Evolutionary conservation across 2,329 filamentous ascomycete genomes (phyloP).

Genomic region (Ceratocystis eucalypticola): DNA sequence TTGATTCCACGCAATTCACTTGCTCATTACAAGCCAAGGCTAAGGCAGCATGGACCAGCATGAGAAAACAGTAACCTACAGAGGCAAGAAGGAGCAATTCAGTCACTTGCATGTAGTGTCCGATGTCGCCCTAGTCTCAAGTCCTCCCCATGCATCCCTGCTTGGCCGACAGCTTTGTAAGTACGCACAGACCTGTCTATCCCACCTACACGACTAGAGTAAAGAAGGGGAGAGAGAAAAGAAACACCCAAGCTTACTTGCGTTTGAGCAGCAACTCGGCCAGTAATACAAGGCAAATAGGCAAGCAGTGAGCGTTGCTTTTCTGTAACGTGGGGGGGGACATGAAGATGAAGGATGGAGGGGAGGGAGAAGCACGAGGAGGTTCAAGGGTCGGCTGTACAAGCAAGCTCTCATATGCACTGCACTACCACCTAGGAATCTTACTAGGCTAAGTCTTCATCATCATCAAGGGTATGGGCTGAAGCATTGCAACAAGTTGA

Average conservation of each 20-base stretch:
- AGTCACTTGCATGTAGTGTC: conserved; percentile 3
- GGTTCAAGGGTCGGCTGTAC: not conserved
- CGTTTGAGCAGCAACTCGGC: not conserved
- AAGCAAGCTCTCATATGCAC: not conserved
- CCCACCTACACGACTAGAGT: not conserved
- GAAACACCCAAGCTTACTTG: not conserved
- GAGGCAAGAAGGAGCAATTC: conserved; percentile 6
- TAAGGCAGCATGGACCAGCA: not conserved
- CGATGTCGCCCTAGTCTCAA: conserved; percentile 8
- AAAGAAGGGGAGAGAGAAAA: not conserved
- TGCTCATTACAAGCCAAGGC: not conserved
- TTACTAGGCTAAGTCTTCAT: too few relatives aligned
- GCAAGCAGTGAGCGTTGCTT: not conserved
- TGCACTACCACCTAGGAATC: not conserved
- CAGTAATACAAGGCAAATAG: not conserved
- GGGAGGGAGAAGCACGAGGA: not conserved
- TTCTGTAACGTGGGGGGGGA: not conserved
- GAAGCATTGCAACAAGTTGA: not conserved
- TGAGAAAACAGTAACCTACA: not conserved
- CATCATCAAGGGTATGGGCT: too few relatives aligned
- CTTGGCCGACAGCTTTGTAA: conserved; percentile 1
- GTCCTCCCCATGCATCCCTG: conserved; percentile 3
- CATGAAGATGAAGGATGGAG: too few relatives aligned
- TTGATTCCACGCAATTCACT: not conserved
- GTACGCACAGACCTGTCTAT: conserved; percentile 6